Conservation (phyloP, 768 basidiomycete genomes). For the Tricholomella constricta region DNA sequence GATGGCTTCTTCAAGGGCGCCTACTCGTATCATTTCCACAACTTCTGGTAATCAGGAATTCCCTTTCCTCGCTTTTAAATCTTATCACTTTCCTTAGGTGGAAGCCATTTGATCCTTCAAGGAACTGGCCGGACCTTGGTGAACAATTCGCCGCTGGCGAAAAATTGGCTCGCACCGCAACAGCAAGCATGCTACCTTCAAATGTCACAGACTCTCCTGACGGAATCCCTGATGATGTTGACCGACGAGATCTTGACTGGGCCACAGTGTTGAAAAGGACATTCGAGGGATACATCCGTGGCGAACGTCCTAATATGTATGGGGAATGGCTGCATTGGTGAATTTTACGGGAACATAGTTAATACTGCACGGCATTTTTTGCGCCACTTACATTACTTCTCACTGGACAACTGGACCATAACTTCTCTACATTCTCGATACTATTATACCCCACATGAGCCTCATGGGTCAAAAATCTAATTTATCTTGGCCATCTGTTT, state of each 20-base stretch:
- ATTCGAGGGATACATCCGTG: constrained; percentile 90
- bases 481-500: not conserved
- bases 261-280: constrained; percentile 92
- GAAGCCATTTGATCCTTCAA: constrained; percentile 89
- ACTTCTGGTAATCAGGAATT: constrained; percentile 67
- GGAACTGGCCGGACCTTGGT: constrained; percentile 97
- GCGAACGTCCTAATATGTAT: constrained; percentile 94
- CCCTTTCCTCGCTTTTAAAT: not conserved
- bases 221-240: constrained; percentile 52
- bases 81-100: constrained; percentile 58
- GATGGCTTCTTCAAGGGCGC: constrained; percentile 97
- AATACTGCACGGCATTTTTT: no score
- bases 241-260: constrained; percentile 88
- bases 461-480: not conserved
- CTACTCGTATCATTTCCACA: constrained; percentile 96
- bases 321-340: constrained; percentile 76
- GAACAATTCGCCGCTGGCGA: constrained; percentile 77
- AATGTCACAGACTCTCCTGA: constrained; percentile 45
- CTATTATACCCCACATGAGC: not conserved
- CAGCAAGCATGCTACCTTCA: constrained; percentile 35
- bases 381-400: not conserved
- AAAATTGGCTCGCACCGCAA: constrained; percentile 52
- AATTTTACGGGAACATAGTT: not conserved
- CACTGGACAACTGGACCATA: not conserved
- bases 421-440: constrained; percentile 2